Evolutionary conservation across 225 moss, liverwort and hornwort species (phyloP), one percentile per base, ranked within the genome.

Genomic region (Straminergon stramineum): DNA sequence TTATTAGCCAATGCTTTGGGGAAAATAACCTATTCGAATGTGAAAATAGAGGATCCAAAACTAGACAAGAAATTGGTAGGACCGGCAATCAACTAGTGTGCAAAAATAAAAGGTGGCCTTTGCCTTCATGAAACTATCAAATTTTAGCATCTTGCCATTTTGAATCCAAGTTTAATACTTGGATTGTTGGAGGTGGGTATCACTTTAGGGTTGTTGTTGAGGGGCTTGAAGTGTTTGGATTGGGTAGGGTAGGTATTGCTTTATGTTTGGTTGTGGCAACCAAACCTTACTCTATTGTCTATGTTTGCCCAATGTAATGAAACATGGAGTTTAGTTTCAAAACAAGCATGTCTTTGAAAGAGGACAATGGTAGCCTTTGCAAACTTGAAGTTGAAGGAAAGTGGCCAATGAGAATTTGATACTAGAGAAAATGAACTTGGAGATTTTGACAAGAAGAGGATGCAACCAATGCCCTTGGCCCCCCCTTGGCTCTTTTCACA

Each of bases 271-370:
- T 62, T 12, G 4, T 70, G 0, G 7, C 0, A 0, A 4, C 13
- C 2, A 13, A 3, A 0, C 14, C 1, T 1, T 39, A 2, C 14
- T 70, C 0, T 3, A 3, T 24, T 70, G 13, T 18, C 0, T 4
- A 0, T 70, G 0, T 39, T 0, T 23, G 4, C 7, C 2, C 0
- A 2, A 2, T 39, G 4, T 23, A 39, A 24, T 39, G 22, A 70
- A 70, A 39, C 24, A 39, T 39, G 4, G 70, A 39, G 0, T 23
- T n/a, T n/a, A 39, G 14, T 70, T 39, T 70, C 6, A 11, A 39
- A n/a, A 69, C 1, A 0, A 1, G 2, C 65, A 65, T 34, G 17
- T 34, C 15, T 64, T 37, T n/a, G n/a, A n/a, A n/a, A 69, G 22
- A 66, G 1, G 11, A 7, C 0, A 22, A 22, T 69, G 21, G 1